Base-by-base conservation (phyloP, 495 filamentous ascomycete species). In the Xylaria cubensis region DNA sequence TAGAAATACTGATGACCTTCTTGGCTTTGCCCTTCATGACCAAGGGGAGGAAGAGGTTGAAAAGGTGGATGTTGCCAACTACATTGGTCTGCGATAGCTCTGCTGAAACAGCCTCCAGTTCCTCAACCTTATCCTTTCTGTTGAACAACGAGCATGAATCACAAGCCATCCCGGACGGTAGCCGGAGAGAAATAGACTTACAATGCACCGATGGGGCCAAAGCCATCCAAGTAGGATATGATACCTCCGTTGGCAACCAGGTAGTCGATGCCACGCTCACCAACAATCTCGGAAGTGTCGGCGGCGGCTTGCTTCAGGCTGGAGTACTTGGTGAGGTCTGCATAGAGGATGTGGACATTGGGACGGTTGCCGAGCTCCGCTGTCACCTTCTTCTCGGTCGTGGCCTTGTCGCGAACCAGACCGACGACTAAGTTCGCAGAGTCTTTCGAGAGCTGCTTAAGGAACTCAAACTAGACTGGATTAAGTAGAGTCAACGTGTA, bases 1-100 rank as follows among this genome's bases (percentile, higher is more conserved):
- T 80, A 29, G 85, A 84, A 21, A 89, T 83, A 36, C 82, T 67
- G 56, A 89, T 81, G 59, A 88, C 82, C 69, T 90, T 90, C 74
- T 87, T 88, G 48, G 55, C 74, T 15, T 77, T 72, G 58, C 86
- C 84, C 32, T 82, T 80, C 9, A 78, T 74, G 70, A 89, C 77
- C 0, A 87, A 79, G 19, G 86, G 85, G 4, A 86, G 39, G 77
- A 87, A 88, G 24, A 80, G 69, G 74, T 87, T 83, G 72, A 84
- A 82, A 19, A 85, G 77, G 69, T 88, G 79, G 73, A 88, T 79
- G 68, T 81, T 79, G 32, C 80, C 86, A 64, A 86, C n/a, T 39
- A 82, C 75, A 70, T 89, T 90, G 39, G 78, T 77, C 26, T 82
- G 71, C 69, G 84, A 83, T 24, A 73, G 48, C 72, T 63, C 68